phyloP scores from a whole-genome alignment of 106 monocot species.

The Acanthochlamys bracteata region DNA sequence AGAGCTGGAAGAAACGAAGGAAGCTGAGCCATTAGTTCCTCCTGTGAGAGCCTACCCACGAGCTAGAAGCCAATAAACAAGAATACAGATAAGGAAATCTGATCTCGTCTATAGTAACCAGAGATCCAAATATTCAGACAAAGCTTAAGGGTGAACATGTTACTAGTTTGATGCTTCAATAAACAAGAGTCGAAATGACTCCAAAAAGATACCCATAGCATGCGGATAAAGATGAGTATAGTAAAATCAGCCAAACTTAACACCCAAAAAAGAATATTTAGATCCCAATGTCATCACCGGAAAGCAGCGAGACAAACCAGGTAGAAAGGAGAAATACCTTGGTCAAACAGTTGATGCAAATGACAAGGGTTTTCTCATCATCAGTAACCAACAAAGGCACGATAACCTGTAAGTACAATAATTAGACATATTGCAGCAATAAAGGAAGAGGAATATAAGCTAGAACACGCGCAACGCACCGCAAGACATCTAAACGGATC shows the following conservation, averaged over 20 bases:
- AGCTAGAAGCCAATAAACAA: constrained; percentile 35
- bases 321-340: constrained; percentile 45
- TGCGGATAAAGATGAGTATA: no score
- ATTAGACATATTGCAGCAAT: background rate
- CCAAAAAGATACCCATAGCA: no score
- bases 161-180: no score
- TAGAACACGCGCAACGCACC: constrained; percentile 27
- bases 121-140: no score
- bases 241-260: no score
- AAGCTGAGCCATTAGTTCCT: constrained; percentile 76
- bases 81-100: no score
- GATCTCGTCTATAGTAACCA: no score
- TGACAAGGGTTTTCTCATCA: constrained; percentile 92
- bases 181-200: no score
- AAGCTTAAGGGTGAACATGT: no score
- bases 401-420: constrained; percentile 50
- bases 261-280: no score
- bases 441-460: background rate
- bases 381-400: constrained; percentile 78
- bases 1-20: constrained; percentile 89
- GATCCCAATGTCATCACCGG: no score
- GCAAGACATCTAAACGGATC: constrained; percentile 88
- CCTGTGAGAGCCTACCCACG: constrained; percentile 75
- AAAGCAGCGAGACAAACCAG: background rate
- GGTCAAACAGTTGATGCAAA: constrained; percentile 93